phyloP scores from a whole-genome alignment of 805 yeast species.

The Hanseniaspora meyeri region DNA sequence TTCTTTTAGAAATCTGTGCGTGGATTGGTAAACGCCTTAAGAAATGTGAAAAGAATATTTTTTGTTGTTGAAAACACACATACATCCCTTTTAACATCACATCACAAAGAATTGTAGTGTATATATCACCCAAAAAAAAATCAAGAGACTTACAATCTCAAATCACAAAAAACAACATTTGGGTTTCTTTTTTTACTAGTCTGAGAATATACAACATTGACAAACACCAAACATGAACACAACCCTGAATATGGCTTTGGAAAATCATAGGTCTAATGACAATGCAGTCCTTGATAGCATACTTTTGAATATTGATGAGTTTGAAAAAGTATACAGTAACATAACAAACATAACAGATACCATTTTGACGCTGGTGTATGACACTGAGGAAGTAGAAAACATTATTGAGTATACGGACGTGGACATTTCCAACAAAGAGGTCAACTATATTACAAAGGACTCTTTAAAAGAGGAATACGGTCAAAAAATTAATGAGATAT shows the following conservation, averaged over 20 bases:
- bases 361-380: neutral
- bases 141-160: too few species aligned
- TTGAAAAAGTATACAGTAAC: neutral
- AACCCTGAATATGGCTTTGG: neutral
- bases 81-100: too few species aligned
- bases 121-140: too few species aligned
- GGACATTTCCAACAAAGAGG: neutral
- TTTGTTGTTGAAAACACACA: too few species aligned
- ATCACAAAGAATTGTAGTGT: too few species aligned
- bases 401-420: neutral
- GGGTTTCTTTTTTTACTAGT: too few species aligned
- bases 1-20: too few species aligned
- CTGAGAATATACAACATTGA: neutral
- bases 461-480: neutral
- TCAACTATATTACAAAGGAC: neutral
- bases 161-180: neutral
- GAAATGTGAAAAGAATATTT: too few species aligned
- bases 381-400: neutral
- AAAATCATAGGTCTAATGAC: neutral
- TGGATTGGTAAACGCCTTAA: too few species aligned
- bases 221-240: neutral
- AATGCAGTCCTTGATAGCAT: neutral
- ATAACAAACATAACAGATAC: neutral
- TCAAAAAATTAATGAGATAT: neutral
- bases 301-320: neutral